These are phyloP conservation scores for Phytophthora podocarpi DNA, from an alignment of 352 stramenopile genomes.

Conservation along the genomic window DNA sequence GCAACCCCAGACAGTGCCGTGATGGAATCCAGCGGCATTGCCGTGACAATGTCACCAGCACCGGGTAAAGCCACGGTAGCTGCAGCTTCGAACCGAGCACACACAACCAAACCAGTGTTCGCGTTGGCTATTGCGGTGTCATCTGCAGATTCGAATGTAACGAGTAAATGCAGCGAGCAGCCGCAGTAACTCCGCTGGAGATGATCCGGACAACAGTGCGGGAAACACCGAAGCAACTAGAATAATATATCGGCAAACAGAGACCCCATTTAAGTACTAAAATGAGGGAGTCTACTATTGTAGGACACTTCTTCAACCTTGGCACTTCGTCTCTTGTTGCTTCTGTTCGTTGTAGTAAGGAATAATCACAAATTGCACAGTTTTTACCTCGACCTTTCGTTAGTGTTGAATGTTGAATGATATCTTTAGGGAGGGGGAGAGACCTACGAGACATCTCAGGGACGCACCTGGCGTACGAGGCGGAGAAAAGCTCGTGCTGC, in stretches of 20 bases:
- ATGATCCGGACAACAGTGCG: slow-evolving; percentile 44
- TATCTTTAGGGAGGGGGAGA: neutral
- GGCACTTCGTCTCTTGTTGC: slow-evolving; percentile 19
- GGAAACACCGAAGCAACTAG: slow-evolving; percentile 40
- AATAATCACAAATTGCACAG: too few species aligned
- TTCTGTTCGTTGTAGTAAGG: too few species aligned
- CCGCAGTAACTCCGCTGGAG: slow-evolving; percentile 42
- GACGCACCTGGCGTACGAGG: slow-evolving; percentile 22
- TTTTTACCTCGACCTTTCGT: too few species aligned
- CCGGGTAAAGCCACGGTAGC: neutral
- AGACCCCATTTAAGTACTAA: too few species aligned
- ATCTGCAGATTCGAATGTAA: slow-evolving; percentile 13
- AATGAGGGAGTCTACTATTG: too few species aligned
- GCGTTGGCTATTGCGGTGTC: neutral
- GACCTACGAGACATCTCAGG: neutral
- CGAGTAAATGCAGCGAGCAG: slow-evolving; percentile 28
- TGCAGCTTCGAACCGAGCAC: slow-evolving; percentile 34
- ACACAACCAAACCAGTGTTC: slow-evolving; percentile 28
- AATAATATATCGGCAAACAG: too few species aligned
- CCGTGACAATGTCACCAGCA: neutral
- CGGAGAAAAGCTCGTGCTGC: slow-evolving; percentile 18
- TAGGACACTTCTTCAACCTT: too few species aligned
- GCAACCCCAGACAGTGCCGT: slow-evolving; percentile 1
- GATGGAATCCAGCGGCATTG: neutral
- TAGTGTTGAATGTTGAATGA: too few species aligned